phyloP scores from a whole-genome alignment of 768 basidiomycete species.

The Psilocybe azurescens region DNA sequence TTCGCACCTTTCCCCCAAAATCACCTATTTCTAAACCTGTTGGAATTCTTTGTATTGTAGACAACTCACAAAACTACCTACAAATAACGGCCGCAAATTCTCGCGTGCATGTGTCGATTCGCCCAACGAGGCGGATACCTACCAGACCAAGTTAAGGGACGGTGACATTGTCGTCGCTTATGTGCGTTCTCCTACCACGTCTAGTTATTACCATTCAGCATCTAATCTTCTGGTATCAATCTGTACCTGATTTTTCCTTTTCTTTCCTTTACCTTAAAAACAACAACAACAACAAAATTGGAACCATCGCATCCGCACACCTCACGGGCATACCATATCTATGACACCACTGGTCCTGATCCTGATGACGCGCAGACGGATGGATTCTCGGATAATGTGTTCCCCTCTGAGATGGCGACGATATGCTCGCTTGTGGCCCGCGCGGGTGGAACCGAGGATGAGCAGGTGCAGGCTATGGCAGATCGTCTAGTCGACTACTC shows the following conservation, averaged over 20 bases:
- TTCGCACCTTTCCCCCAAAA: not conserved
- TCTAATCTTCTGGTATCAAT: not conserved
- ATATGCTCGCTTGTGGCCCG: conserved; percentile 74
- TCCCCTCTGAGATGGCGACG: conserved; percentile 68
- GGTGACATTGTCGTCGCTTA: conserved; percentile 59
- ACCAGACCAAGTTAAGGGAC: conserved; percentile 49
- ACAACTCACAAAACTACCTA: conserved; percentile 59
- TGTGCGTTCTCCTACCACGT: conserved; percentile 31
- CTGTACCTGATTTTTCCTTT: not conserved
- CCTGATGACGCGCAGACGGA: conserved; percentile 44
- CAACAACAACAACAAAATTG: no score
- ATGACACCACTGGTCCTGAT: not conserved
- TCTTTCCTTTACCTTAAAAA: not conserved
- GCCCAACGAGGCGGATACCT: conserved; percentile 51
- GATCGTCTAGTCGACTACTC: conserved; percentile 76
- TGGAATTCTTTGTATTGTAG: conserved; percentile 29
- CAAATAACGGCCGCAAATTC: conserved; percentile 46
- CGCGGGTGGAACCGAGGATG: conserved; percentile 57
- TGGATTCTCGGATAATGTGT: conserved; percentile 65
- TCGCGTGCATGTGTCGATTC: conserved; percentile 58
- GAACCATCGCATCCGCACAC: not conserved
- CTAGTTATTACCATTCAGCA: not conserved
- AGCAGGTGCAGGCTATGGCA: conserved; percentile 72
- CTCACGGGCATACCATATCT: no score
- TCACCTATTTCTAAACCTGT: not conserved